phyloP scores from a whole-genome alignment of 257 asterid species.

The Solanum appendiculatum region DNA sequence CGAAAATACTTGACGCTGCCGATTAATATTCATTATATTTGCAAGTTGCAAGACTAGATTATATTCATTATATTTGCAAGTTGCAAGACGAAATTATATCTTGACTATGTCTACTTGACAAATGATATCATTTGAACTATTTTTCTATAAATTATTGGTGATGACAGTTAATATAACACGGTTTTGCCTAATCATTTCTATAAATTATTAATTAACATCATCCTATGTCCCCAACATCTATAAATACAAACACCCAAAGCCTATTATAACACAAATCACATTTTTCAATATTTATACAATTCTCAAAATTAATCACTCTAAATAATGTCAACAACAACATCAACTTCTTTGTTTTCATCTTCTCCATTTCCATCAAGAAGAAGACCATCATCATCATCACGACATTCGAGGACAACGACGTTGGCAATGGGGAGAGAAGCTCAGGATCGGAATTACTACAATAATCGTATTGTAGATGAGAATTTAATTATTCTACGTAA shows the following conservation, averaged over 20 bases:
- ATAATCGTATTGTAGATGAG: slow-evolving; percentile 13
- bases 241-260: neutral
- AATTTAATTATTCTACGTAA: slow-evolving; percentile 19
- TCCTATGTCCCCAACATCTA: neutral
- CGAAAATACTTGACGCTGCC: accelerated
- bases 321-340: slow-evolving; percentile 11
- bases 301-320: neutral
- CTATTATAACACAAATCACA: neutral
- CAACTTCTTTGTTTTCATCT: neutral
- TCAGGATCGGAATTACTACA: neutral
- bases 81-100: neutral
- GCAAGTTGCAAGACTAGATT: neutral
- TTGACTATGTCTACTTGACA: neutral
- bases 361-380: neutral
- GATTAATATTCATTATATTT: neutral
- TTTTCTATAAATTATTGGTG: neutral
- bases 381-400: neutral
- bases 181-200: neutral
- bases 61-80: neutral
- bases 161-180: slow-evolving; percentile 6
- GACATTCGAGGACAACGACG: neutral
- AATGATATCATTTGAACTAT: neutral
- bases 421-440: slow-evolving; percentile 14
- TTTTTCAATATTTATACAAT: neutral
- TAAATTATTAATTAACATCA: neutral